Evolutionary conservation across 306 rosid species (phyloP), one percentile per base, ranked within the genome.

Genomic region (Castanospermum australe): DNA sequence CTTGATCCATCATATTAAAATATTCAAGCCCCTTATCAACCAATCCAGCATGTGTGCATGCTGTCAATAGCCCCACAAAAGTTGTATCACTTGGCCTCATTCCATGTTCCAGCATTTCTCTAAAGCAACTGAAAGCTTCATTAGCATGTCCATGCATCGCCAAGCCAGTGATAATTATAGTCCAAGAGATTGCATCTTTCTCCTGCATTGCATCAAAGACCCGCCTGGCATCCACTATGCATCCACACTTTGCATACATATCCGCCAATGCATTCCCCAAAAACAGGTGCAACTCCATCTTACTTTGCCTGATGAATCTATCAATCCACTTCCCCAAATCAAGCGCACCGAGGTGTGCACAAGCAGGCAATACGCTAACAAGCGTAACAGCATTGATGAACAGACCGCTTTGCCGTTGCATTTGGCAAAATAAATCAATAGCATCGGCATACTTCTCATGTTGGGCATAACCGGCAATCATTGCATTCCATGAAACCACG

Each of bases 211-310:
- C 54, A 71, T 51, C n/a, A 71, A 71, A 71, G 22, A 71, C 62
- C 55, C 10, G 14, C 73, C 36, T 67, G 6, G 73, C 73, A 67
- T 67, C 73, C 38, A 15, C 44, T 10, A 33, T 35, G 56, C 20
- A 65, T 4, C 82, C 76, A 65, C 64, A 64, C 42, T 75, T 60
- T 22, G 81, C 74, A 52, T 48, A 51, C 72, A 74, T 76, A 63
- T 76, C 80, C 1, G 38, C 72, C 51, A 76, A 55, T 4, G 81
- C 68, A 55, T 63, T 50, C 28, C 65, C 73, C 25, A 35, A 50
- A 64, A 63, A 42, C 68, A 48, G 11, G 15, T 33, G 12, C 24
- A 77, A 17, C 41, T 51, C 56, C 52, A 77, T 66, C 54, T 65
- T 36, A 8, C 48, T 50, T 36, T 36, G 59, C 32, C 57, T 77